phyloP scores from a whole-genome alignment of 441 rosid genomes.

The Gossypium lobatum region DNA sequence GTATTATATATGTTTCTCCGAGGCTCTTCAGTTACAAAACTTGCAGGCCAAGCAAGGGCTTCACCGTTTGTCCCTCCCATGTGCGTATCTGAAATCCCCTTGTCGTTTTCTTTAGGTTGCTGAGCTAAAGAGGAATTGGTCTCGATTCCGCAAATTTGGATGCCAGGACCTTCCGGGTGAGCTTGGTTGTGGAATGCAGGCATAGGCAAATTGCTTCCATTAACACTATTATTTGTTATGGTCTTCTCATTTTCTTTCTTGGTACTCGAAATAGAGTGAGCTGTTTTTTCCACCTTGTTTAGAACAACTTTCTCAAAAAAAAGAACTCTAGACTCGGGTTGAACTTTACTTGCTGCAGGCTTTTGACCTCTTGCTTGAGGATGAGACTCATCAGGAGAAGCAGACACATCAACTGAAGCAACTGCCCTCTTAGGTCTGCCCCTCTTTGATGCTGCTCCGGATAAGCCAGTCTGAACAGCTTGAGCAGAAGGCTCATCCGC shows the following conservation, averaged over 20 bases:
- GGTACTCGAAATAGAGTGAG: constrained; percentile 9
- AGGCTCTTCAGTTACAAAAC: constrained; percentile 14
- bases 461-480: constrained; percentile 15
- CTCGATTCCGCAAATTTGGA: constrained; percentile 10
- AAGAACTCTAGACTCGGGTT: constrained; percentile 18
- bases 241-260: constrained; percentile 22
- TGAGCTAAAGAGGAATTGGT: constrained; percentile 13
- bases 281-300: constrained; percentile 22
- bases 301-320: constrained; percentile 23
- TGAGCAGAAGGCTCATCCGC: constrained; percentile 10
- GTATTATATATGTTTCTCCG: constrained; percentile 16
- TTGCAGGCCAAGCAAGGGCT: constrained; percentile 19
- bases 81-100: constrained; percentile 9
- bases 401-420: constrained; percentile 20
- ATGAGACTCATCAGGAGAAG: constrained; percentile 21
- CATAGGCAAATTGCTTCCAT: constrained; percentile 12
- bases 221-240: neutral
- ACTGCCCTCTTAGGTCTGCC: constrained; percentile 32
- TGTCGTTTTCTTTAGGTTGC: constrained; percentile 13
- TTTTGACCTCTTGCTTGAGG: constrained; percentile 24
- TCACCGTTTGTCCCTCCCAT: constrained; percentile 11
- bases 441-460: constrained; percentile 25
- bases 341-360: constrained; percentile 17
- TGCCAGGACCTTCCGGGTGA: constrained; percentile 13
- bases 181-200: constrained; percentile 23